Base-by-base conservation (phyloP, 805 yeast genomes). In the Wickerhamiella kurtzmanii region DNA sequence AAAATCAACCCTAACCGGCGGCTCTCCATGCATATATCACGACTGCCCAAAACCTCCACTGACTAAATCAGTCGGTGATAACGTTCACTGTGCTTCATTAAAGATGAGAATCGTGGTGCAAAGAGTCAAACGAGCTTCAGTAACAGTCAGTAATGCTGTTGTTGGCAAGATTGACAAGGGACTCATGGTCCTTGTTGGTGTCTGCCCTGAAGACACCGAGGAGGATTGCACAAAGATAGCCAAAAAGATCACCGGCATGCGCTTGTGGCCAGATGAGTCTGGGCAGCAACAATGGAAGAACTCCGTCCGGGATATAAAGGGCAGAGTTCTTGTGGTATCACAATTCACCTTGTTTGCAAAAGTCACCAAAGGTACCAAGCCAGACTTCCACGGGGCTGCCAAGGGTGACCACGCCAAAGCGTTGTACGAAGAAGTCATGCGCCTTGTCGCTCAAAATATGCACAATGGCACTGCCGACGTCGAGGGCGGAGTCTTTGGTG, bases 21-120 rank as follows among this genome's bases (percentile, higher is more conserved):
- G n/a, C n/a, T n/a, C n/a, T n/a, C n/a, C n/a, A n/a, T n/a, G n/a
- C n/a, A n/a, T n/a, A n/a, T n/a, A n/a, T n/a, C n/a, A n/a, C n/a
- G n/a, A n/a, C n/a, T n/a, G n/a, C n/a, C n/a, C n/a, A n/a, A n/a
- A n/a, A n/a, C n/a, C 32, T 25, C 32, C 32, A 25, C 32, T 25
- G 32, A 25, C 32, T 25, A 25, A 25, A 25, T 25, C 32, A n/a
- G n/a, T n/a, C n/a, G n/a, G n/a, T n/a, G n/a, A n/a, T n/a, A n/a
- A n/a, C n/a, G n/a, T n/a, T n/a, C n/a, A n/a, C n/a, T n/a, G n/a
- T n/a, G n/a, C 5, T 2, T n/a, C n/a, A n/a, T n/a, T n/a, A n/a
- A n/a, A n/a, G n/a, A 89, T 89, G 98, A 80, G 79, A 61, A 85
- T 88, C 2, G 95, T 92, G 1, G 75, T 92, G 32, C 98, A 92